Evolutionary conservation across 495 filamentous ascomycete species (phyloP).

Genomic region (Podospora australis): DNA sequence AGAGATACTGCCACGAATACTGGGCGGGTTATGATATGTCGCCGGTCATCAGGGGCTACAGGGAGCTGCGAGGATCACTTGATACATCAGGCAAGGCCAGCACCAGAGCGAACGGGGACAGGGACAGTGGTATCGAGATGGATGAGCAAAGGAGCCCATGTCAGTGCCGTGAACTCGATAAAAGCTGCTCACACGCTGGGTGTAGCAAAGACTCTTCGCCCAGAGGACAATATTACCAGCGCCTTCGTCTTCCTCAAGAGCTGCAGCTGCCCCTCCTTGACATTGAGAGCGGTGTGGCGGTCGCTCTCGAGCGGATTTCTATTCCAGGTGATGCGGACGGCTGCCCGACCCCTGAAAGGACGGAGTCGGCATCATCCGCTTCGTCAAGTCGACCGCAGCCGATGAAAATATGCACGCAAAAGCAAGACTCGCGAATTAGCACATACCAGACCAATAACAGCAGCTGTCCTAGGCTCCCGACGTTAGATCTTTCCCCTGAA

Average conservation of each 20-base stretch:
- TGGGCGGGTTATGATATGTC: slow-evolving; percentile 11
- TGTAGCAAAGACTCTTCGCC: background rate
- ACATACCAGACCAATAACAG: background rate
- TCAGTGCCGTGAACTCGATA: background rate
- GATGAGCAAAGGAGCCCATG: background rate
- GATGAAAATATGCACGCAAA: no score
- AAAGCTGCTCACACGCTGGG: slow-evolving; percentile 3
- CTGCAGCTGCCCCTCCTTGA: background rate
- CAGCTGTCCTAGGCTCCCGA: background rate
- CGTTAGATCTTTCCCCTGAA: background rate
- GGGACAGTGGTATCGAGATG: slow-evolving; percentile 7
- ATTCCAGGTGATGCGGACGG: no score
- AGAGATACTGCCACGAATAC: slow-evolving; percentile 13
- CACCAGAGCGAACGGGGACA: background rate
- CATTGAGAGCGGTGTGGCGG: no score
- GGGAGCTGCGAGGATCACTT: no score
- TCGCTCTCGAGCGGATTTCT: no score
- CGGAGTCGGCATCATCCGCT: no score
- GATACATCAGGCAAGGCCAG: no score
- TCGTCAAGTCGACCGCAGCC: no score
- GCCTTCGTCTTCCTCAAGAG: no score
- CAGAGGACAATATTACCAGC: background rate
- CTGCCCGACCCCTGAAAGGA: no score
- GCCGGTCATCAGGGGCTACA: background rate
- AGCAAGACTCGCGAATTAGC: no score